A percentile compares a stretch with the other conserved stretches of the same genome.
Evolutionary conservation across 2,329 filamentous ascomycete species (phyloP).

Genomic region (Xylaria sp.): DNA sequence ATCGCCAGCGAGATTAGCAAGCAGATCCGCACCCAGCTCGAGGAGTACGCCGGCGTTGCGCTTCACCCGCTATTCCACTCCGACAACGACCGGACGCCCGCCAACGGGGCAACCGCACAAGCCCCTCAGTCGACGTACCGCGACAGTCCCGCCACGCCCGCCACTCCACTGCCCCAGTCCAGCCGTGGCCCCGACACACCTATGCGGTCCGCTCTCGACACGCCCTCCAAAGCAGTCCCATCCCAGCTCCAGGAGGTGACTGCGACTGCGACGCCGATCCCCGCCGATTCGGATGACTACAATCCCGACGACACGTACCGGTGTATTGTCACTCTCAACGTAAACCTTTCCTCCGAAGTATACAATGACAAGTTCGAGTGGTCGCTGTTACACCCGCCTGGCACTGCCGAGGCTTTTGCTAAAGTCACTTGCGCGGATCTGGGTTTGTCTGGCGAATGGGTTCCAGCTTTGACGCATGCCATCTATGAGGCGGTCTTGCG

Average conservation of each 20-base stretch:
- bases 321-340: slow-evolving; percentile 89
- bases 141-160: slow-evolving; percentile 57
- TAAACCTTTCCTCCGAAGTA: slow-evolving; percentile 89
- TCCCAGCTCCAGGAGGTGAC: slow-evolving; percentile 67
- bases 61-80: slow-evolving; percentile 91
- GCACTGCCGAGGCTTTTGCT: slow-evolving; percentile 91
- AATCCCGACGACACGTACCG: slow-evolving; percentile 96
- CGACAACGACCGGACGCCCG: slow-evolving; percentile 45
- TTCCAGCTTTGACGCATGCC: slow-evolving; percentile 91
- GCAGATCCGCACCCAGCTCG: slow-evolving; percentile 93
- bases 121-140: slow-evolving; percentile 43
- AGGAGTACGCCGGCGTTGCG: slow-evolving; percentile 95
- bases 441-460: slow-evolving; percentile 90
- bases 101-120: slow-evolving; percentile 37
- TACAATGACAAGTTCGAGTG: slow-evolving; percentile 99
- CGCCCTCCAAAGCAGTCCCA: slow-evolving; percentile 61
- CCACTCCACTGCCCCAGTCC: slow-evolving; percentile 53
- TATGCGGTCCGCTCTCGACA: slow-evolving; percentile 62
- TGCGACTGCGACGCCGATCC: slow-evolving; percentile 74
- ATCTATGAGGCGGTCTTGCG: slow-evolving; percentile 96
- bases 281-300: slow-evolving; percentile 75
- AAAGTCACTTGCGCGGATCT: slow-evolving; percentile 93
- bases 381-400: slow-evolving; percentile 91
- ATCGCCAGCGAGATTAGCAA: slow-evolving; percentile 86
- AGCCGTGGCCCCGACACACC: slow-evolving; percentile 68